Conservation (phyloP, 2,329 filamentous ascomycete species). For the Dothidotthia symphoricarpi region DNA sequence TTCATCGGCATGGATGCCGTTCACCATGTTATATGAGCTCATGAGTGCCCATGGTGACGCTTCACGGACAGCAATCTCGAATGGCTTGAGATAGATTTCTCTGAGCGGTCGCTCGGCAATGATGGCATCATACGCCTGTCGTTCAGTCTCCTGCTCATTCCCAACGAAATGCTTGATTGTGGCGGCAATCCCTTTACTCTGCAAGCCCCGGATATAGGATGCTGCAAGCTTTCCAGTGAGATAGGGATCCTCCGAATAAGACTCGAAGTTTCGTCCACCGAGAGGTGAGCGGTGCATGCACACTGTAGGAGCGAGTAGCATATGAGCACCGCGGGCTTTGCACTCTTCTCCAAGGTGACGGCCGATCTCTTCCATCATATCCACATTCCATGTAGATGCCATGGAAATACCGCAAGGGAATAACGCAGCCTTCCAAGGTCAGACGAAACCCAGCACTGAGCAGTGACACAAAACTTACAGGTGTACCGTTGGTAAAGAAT, state of each 20-base stretch:
- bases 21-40: constrained; percentile 67
- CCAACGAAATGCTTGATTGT: constrained; percentile 76
- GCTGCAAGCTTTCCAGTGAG: constrained; percentile 72
- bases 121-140: constrained; percentile 63
- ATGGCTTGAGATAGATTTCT: constrained; percentile 71
- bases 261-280: constrained; percentile 84
- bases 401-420: constrained; percentile 78
- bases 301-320: constrained; percentile 73
- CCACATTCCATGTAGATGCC: constrained; percentile 74
- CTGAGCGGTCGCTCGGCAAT: constrained; percentile 64
- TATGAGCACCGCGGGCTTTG: constrained; percentile 69
- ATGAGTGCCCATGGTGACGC: constrained; percentile 67
- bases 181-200: constrained; percentile 70
- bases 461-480: constrained; percentile 32
- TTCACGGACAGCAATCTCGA: constrained; percentile 69
- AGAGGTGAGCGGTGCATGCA: constrained; percentile 80
- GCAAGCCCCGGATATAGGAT: constrained; percentile 69
- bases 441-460: constrained; percentile 6
- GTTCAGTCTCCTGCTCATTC: constrained; percentile 71
- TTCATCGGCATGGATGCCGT: constrained; percentile 53
- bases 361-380: constrained; percentile 67
- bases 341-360: constrained; percentile 69
- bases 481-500: constrained; percentile 59
- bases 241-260: constrained; percentile 78
- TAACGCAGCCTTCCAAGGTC: constrained; percentile 61